These are phyloP conservation scores for Eimeria praecox DNA, from an alignment of 169 alveolate genomes.

Conservation along the genomic window DNA sequence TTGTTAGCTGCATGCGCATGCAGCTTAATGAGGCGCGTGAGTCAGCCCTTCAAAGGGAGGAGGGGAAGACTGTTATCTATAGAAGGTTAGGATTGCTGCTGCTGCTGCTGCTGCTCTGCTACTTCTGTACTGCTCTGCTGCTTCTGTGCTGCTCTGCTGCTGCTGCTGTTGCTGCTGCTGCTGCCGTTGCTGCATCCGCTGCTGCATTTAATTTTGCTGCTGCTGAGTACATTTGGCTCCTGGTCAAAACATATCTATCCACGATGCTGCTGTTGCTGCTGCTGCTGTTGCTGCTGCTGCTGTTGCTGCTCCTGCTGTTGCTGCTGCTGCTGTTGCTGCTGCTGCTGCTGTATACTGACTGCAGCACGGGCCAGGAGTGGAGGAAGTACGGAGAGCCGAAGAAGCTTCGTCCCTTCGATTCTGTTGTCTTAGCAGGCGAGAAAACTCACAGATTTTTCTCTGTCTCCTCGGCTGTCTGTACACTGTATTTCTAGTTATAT, in stretches of 20 bases:
- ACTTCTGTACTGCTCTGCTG: background rate
- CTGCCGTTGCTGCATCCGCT: background rate
- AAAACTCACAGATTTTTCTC: too few relatives aligned
- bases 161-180: background rate
- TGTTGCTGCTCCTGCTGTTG: slow-evolving; percentile 27
- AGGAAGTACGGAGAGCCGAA: slow-evolving; percentile 89
- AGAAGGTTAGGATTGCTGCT: slow-evolving; percentile 56
- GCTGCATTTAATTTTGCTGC: background rate
- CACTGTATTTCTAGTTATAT: too few relatives aligned
- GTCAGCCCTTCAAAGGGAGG: slow-evolving; percentile 83
- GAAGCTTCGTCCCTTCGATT: slow-evolving; percentile 86
- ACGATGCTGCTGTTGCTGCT: slow-evolving; percentile 2
- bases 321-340: background rate
- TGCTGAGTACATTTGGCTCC: background rate
- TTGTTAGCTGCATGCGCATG: background rate
- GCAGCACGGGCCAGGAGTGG: slow-evolving; percentile 88
- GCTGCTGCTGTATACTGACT: background rate
- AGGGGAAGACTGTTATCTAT: slow-evolving; percentile 87
- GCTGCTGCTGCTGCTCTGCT: slow-evolving; percentile 12
- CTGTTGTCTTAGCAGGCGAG: slow-evolving; percentile 85
- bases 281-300: slow-evolving; percentile 13
- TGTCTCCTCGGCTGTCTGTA: too few relatives aligned
- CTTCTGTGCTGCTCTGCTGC: slow-evolving; percentile 19
- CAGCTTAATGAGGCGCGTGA: slow-evolving; percentile 81
- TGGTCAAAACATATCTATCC: background rate